These are phyloP conservation scores for Aschersonia sp. DNA, from an alignment of 2,329 filamentous ascomycete genomes.

Conservation along the genomic window DNA sequence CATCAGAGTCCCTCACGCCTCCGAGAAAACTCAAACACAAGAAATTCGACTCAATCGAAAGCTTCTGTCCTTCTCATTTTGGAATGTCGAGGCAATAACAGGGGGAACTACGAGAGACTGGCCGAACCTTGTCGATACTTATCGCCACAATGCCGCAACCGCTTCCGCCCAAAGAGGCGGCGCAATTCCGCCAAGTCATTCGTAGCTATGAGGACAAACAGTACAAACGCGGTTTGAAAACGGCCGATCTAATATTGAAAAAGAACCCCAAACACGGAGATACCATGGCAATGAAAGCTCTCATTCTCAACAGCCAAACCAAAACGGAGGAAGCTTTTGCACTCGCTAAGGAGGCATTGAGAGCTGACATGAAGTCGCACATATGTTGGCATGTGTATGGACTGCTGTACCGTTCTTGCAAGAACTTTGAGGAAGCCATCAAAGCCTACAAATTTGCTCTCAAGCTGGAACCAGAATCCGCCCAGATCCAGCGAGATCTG, in stretches of 20 bases:
- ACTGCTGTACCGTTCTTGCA: constrained; percentile 78
- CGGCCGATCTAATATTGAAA: constrained; percentile 88
- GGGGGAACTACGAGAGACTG: no score
- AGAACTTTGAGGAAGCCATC: constrained; percentile 98
- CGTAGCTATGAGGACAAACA: constrained; percentile 97
- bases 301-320: constrained; percentile 87
- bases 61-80: no score
- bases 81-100: no score
- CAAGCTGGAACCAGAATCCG: constrained; percentile 82
- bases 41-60: no score
- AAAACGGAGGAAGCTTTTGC: constrained; percentile 90
- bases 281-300: constrained; percentile 96
- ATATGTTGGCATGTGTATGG: constrained; percentile 99
- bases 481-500: constrained; percentile 86
- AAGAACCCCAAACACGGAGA: constrained; percentile 95
- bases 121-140: no score
- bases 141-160: constrained; percentile 49
- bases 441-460: constrained; percentile 98
- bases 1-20: no score
- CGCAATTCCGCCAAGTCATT: constrained; percentile 88
- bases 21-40: no score
- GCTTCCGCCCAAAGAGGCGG: constrained; percentile 74
- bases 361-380: constrained; percentile 96
- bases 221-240: constrained; percentile 88
- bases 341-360: constrained; percentile 81